Conservation (phyloP, 2,329 filamentous ascomycete genomes). For the Scytalidium lignicola region DNA sequence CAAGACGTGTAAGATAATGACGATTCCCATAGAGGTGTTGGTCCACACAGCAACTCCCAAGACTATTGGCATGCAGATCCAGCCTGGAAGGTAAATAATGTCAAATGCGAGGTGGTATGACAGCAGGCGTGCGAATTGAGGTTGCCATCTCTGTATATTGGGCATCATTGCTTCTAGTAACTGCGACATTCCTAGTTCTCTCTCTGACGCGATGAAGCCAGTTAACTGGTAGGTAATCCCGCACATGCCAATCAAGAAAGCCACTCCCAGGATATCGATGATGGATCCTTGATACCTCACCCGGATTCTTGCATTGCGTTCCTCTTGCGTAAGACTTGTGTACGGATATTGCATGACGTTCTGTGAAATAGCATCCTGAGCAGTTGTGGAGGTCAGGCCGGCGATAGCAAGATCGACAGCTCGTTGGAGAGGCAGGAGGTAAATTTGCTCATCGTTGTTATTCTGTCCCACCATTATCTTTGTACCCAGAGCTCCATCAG, state of each 20-base stretch:
- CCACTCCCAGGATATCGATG: constrained; percentile 70
- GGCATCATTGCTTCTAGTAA: constrained; percentile 91
- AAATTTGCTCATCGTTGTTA: constrained; percentile 72
- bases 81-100: constrained; percentile 73
- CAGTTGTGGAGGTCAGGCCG: constrained; percentile 39
- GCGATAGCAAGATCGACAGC: constrained; percentile 73
- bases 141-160: constrained; percentile 66
- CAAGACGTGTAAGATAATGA: constrained; percentile 70
- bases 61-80: constrained; percentile 70
- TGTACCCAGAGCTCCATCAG: constrained; percentile 64
- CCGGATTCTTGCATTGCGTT: constrained; percentile 62
- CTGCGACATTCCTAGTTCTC: constrained; percentile 82
- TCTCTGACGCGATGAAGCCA: constrained; percentile 78
- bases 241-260: constrained; percentile 73
- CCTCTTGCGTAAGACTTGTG: constrained; percentile 63
- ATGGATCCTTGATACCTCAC: constrained; percentile 67
- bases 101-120: constrained; percentile 79
- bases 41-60: constrained; percentile 59
- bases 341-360: constrained; percentile 67
- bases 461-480: constrained; percentile 59
- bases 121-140: constrained; percentile 70
- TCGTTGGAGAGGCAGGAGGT: constrained; percentile 72
- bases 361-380: constrained; percentile 34
- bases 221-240: constrained; percentile 84
- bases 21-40: constrained; percentile 56